Base-by-base conservation (phyloP, 768 basidiomycete genomes). In the Lyophyllum decastes region DNA sequence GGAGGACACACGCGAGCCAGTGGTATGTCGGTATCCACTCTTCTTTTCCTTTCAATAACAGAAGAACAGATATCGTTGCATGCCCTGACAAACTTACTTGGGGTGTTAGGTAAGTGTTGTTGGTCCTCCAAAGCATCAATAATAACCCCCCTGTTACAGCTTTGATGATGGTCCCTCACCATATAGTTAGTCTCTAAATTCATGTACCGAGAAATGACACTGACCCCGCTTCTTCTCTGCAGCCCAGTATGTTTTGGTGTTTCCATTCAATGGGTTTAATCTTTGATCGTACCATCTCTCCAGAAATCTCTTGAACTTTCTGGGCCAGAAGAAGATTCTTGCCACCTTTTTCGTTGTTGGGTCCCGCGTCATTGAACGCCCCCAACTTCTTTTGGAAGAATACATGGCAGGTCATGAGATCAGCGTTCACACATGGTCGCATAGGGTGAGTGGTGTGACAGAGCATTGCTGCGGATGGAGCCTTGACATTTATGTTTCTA, bases 281-380 rank as follows among this genome's bases (percentile, higher is more conserved):
- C 35, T 21, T 43, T 44, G 38, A 53, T 16, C 35, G 4, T 16
- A 38, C 35, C 47, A 9, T 16, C 44, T 16, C 51, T 46, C 7
- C 68, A 80, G 92, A 74, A 77, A 82, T 68, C 62, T 98, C 6
- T 82, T 97, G 54, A 78, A 87, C 53, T 96, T 84, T 71, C 78
- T 97, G 35, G 67, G 78, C 30, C 68, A 82, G 55, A 80, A 90
- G 68, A 71, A 85, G 34, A 66, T 96, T 61, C 75, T 69, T 10
- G 85, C 94, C 7, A 98, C 96, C 2, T 98, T 98, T 81, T 98
- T 97, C 77, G 86, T 93, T 46, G 86, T 93, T 2, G 91, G 91
- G 51, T 91, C 89, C 43, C 91, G 95, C 57, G 88, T 90, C 55
- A 80, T 95, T 59, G 89, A 92, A 54, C 81, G 86, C 49, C 89